phyloP scores from a whole-genome alignment of 352 stramenopile species.

The Phytophthora constricta region DNA sequence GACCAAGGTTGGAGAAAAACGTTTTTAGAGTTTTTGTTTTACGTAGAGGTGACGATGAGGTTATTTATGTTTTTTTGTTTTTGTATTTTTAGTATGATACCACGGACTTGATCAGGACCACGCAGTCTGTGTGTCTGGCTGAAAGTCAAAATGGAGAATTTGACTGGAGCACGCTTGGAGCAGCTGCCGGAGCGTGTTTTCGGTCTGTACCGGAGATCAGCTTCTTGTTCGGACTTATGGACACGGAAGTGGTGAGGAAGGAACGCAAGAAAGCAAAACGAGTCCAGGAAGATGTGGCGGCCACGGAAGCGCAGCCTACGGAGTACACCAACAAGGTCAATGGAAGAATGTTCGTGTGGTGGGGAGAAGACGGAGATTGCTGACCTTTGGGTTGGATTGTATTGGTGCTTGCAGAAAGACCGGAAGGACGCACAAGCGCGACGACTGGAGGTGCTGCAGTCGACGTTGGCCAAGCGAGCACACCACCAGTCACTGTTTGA shows the following conservation, averaged over 20 bases:
- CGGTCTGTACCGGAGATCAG: conserved; percentile 71
- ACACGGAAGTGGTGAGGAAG: conserved; percentile 79
- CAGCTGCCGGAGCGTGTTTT: conserved; percentile 73
- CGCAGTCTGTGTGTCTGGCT: conserved; percentile 45
- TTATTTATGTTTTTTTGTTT: conserved; percentile 1
- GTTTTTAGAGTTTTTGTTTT: no score
- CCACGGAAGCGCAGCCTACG: conserved; percentile 64
- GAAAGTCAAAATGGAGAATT: conserved; percentile 50
- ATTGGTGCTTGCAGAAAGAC: conserved; percentile 53
- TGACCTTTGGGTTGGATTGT: conserved; percentile 4
- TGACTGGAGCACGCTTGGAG: conserved; percentile 71
- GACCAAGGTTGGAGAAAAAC: no score
- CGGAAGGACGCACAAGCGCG: conserved; percentile 82
- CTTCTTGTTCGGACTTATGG: conserved; percentile 81
- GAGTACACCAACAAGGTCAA: conserved; percentile 79
- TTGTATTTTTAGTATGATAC: conserved; percentile 58
- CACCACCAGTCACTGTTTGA: conserved; percentile 66
- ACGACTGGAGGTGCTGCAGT: conserved; percentile 72
- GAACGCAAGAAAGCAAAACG: conserved; percentile 62
- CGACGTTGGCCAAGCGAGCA: conserved; percentile 46
- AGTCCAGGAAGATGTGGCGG: conserved; percentile 53
- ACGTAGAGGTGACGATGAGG: no score
- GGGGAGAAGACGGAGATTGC: not conserved
- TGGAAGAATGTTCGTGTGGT: not conserved
- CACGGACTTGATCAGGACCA: conserved; percentile 64